A percentile compares a stretch with the other conserved stretches of the same genome.
phyloP scores from a whole-genome alignment of 192 early-diverging fungal genomes.

The Coemansia furcata region DNA sequence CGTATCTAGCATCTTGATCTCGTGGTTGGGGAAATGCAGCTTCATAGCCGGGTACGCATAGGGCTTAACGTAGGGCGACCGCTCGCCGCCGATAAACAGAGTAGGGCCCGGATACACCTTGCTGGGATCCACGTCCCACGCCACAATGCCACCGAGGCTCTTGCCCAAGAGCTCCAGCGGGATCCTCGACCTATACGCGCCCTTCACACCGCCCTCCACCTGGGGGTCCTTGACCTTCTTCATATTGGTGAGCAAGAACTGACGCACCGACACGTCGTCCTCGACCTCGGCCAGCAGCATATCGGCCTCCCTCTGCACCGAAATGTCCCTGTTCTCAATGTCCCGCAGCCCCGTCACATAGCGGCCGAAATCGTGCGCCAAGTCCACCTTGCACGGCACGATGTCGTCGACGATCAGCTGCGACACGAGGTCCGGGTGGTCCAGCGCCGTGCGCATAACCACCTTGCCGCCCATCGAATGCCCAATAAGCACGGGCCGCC shows the following conservation, averaged over 20 bases:
- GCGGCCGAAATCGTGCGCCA: conserved; percentile 56
- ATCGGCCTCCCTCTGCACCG: conserved; percentile 63
- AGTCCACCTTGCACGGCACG: conserved; percentile 54
- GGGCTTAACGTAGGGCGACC: conserved; percentile 66
- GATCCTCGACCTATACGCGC: conserved; percentile 64
- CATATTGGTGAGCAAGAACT: conserved; percentile 92
- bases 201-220: conserved; percentile 4
- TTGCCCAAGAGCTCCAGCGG: conserved; percentile 69
- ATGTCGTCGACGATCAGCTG: conserved; percentile 71
- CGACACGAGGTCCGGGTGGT: conserved; percentile 50
- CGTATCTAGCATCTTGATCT: conserved; percentile 68
- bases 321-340: conserved; percentile 51
- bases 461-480: conserved; percentile 92
- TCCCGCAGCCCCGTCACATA: conserved; percentile 62
- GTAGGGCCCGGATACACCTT: conserved; percentile 60
- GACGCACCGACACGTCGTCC: conserved; percentile 58
- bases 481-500: conserved; percentile 65
- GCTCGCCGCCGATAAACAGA: conserved; percentile 79
- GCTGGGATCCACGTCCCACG: conserved; percentile 42
- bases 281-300: conserved; percentile 54
- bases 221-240: conserved; percentile 50
- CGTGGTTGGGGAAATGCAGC: conserved; percentile 68
- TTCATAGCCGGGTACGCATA: conserved; percentile 57
- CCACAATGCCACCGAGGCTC: conserved; percentile 55
- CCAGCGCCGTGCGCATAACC: conserved; percentile 68